Conservation (phyloP, 208 protist genomes). For the Porcisia hertigi region DNA sequence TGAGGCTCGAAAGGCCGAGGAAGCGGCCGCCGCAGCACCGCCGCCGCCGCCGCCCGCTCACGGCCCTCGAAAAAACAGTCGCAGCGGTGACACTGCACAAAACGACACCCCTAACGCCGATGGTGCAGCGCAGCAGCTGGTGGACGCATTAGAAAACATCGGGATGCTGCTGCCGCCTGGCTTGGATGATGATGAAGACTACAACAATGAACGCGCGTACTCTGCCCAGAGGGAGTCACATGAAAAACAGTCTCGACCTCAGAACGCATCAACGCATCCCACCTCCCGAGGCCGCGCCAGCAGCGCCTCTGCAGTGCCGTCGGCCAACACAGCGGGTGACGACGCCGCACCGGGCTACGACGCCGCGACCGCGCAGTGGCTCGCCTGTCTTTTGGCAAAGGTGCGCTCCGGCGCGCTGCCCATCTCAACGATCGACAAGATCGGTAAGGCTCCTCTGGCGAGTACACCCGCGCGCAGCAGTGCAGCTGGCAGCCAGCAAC, state of each 20-base stretch:
- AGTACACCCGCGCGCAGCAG: background rate
- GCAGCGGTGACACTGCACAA: background rate
- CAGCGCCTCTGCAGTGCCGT: background rate
- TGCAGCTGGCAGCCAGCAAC: background rate
- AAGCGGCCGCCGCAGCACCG: background rate
- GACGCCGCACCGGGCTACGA: slow-evolving; percentile 22
- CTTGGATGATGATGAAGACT: slow-evolving; percentile 58
- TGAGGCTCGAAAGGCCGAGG: background rate
- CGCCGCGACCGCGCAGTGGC: slow-evolving; percentile 26
- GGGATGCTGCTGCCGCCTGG: slow-evolving; percentile 45
- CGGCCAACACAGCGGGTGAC: background rate
- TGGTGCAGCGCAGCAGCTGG: background rate
- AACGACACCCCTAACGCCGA: background rate
- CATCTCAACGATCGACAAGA: slow-evolving; percentile 31
- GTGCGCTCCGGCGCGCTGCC: slow-evolving; percentile 58
- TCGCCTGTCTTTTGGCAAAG: slow-evolving; percentile 39
- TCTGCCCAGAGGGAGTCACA: slow-evolving; percentile 18
- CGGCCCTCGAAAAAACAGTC: background rate
- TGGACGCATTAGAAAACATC: slow-evolving; percentile 14
- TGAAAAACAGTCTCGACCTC: background rate
- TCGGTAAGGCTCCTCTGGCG: slow-evolving; percentile 25
- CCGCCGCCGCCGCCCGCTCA: background rate
- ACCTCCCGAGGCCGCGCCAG: background rate
- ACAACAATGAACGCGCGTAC: slow-evolving; percentile 39
- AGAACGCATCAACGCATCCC: background rate